Evolutionary conservation across 129 eudicot species (phyloP).

Genomic region (Flaveria sonorensis): DNA sequence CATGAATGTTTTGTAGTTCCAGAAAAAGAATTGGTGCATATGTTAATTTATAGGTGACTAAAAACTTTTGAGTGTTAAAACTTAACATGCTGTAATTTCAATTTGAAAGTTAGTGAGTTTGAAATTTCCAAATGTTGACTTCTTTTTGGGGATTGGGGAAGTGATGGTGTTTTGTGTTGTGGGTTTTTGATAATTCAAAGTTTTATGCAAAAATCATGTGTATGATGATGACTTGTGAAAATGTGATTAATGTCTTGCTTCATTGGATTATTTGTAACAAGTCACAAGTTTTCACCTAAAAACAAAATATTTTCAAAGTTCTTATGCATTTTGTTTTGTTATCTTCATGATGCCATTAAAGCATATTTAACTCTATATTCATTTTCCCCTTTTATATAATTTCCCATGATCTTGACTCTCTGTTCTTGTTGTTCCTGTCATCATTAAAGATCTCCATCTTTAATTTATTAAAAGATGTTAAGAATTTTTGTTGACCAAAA

Average conservation of each 20-base stretch:
- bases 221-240: constrained; percentile 8
- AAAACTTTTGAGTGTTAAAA: not conserved
- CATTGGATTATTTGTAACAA: constrained; percentile 11
- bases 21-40: not conserved
- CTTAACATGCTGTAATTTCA: not conserved
- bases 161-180: constrained; percentile 17
- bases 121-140: constrained; percentile 8
- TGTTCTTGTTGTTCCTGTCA: constrained; percentile 22
- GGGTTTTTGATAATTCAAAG: constrained; percentile 27
- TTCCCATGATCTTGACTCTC: constrained; percentile 30
- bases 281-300: not conserved
- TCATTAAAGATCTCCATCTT: constrained; percentile 23
- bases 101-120: constrained; percentile 8
- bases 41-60: not conserved
- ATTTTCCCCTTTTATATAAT: constrained; percentile 17
- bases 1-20: constrained; percentile 19
- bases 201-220: constrained; percentile 18
- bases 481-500: constrained; percentile 33
- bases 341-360: constrained; percentile 23
- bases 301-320: constrained; percentile 14
- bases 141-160: constrained; percentile 27
- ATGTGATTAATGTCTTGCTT: not conserved
- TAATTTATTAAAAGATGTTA: constrained; percentile 10
- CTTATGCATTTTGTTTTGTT: constrained; percentile 27
- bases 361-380: constrained; percentile 1